phyloP scores from a whole-genome alignment of 2,329 filamentous ascomycete genomes.

The Ophiobolus disseminans region DNA sequence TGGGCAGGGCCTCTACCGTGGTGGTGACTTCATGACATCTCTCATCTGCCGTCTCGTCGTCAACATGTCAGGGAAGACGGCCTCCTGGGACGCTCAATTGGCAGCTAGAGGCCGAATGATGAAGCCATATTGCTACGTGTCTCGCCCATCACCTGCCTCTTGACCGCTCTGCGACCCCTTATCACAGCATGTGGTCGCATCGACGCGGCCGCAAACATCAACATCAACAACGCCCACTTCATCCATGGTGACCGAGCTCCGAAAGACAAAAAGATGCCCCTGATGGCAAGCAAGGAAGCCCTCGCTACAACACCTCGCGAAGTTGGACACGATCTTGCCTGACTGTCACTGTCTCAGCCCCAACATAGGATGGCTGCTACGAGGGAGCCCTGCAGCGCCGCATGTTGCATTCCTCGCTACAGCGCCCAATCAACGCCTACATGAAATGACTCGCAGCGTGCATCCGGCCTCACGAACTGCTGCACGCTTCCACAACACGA shows the following conservation, averaged over 20 bases:
- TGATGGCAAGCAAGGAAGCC: conserved; percentile 7
- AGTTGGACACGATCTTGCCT: conserved; percentile 6
- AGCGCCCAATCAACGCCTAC: conserved; percentile 13
- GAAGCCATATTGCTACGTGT: conserved; percentile 4
- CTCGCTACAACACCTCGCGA: neutral
- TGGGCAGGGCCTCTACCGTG: neutral
- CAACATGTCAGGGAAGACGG: neutral
- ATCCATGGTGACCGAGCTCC: neutral
- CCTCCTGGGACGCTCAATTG: neutral
- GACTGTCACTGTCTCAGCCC: conserved; percentile 24
- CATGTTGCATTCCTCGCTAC: conserved; percentile 15
- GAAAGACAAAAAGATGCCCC: neutral
- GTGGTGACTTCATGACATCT: neutral
- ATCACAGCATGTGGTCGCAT: neutral
- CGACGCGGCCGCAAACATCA: conserved; percentile 11
- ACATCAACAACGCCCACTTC: conserved; percentile 3
- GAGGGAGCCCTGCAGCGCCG: conserved; percentile 30
- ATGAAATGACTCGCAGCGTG: conserved; percentile 9
- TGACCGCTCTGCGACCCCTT: neutral
- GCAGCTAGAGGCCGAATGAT: conserved; percentile 1
- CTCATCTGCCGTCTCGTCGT: neutral
- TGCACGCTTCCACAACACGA: neutral
- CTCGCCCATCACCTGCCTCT: neutral
- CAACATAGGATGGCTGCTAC: conserved; percentile 16
- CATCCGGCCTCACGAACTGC: neutral